Percentiles rank a stretch among this genome's conserved stretches.
phyloP scores from a whole-genome alignment of 768 basidiomycete species.

The Strobilomyces confusus region DNA sequence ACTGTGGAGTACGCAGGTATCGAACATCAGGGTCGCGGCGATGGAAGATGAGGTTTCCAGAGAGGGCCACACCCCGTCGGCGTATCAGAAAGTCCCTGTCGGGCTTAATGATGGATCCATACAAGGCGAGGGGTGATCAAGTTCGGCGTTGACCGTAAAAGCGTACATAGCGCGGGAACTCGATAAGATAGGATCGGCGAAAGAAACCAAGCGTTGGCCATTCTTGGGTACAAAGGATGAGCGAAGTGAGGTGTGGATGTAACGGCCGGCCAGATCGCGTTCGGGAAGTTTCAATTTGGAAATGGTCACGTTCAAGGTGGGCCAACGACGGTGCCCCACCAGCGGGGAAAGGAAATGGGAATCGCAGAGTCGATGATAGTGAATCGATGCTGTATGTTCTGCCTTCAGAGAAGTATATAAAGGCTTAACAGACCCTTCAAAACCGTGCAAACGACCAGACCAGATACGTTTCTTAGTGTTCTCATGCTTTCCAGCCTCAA shows the following conservation, averaged over 20 bases:
- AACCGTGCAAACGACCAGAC: constrained; percentile 5
- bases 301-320: constrained; percentile 15
- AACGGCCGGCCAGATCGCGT: constrained; percentile 4
- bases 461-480: constrained; percentile 14
- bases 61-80: constrained; percentile 3
- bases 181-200: constrained; percentile 16
- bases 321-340: constrained; percentile 8
- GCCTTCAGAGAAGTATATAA: constrained; percentile 10
- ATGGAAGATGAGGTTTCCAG: constrained; percentile 16
- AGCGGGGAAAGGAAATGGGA: constrained; percentile 9
- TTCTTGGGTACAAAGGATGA: constrained; percentile 15
- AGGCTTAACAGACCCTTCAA: neutral
- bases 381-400: neutral
- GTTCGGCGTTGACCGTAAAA: constrained; percentile 9
- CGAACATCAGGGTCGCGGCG: constrained; percentile 11
- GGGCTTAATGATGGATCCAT: constrained; percentile 14
- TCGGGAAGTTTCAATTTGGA: constrained; percentile 10
- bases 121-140: constrained; percentile 9
- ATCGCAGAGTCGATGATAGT: constrained; percentile 7
- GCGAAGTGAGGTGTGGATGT: constrained; percentile 6
- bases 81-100: constrained; percentile 7
- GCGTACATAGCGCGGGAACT: constrained; percentile 10
- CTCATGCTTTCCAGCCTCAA: constrained; percentile 9
- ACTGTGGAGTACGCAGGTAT: constrained; percentile 13
- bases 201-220: neutral